A percentile compares a stretch with the other conserved stretches of the same genome.
phyloP scores from a whole-genome alignment of 805 yeast species.

The Saccharomyces kudriavzevii region DNA sequence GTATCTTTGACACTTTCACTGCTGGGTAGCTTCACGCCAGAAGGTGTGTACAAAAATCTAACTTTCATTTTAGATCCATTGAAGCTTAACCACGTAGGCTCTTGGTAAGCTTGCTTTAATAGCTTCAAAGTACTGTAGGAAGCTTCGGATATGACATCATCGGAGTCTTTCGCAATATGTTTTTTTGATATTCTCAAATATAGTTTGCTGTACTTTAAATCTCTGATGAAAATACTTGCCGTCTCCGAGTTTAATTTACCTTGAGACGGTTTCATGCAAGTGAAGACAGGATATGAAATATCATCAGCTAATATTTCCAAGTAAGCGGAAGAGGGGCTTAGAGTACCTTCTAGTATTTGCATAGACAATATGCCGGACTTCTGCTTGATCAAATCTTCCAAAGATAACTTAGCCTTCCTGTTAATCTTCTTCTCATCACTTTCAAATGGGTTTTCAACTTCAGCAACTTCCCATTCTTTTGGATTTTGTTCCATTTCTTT shows the following conservation, averaged over 20 bases:
- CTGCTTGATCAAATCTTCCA: slow-evolving; percentile 42
- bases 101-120: slow-evolving; percentile 40
- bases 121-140: slow-evolving; percentile 45
- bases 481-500: slow-evolving; percentile 50
- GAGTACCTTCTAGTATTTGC: slow-evolving; percentile 42
- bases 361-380: slow-evolving; percentile 58
- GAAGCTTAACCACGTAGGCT: slow-evolving; percentile 40
- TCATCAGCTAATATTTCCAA: slow-evolving; percentile 63
- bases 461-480: slow-evolving; percentile 56
- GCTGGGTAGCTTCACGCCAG: slow-evolving; percentile 44
- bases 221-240: slow-evolving; percentile 61
- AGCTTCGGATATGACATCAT: slow-evolving; percentile 46
- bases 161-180: slow-evolving; percentile 38
- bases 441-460: slow-evolving; percentile 37
- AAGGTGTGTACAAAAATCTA: slow-evolving; percentile 55
- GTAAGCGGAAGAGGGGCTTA: slow-evolving; percentile 41
- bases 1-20: slow-evolving; percentile 61
- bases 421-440: slow-evolving; percentile 23
- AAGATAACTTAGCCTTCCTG: slow-evolving; percentile 38
- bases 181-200: slow-evolving; percentile 51
- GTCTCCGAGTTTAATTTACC: slow-evolving; percentile 39
- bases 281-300: slow-evolving; percentile 48
- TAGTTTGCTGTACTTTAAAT: slow-evolving; percentile 51
- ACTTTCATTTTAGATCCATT: slow-evolving; percentile 37
- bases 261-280: slow-evolving; percentile 42